Evolutionary conservation across 169 alveolate genomes (phyloP).

Genomic region (Plasmodium inui): DNA sequence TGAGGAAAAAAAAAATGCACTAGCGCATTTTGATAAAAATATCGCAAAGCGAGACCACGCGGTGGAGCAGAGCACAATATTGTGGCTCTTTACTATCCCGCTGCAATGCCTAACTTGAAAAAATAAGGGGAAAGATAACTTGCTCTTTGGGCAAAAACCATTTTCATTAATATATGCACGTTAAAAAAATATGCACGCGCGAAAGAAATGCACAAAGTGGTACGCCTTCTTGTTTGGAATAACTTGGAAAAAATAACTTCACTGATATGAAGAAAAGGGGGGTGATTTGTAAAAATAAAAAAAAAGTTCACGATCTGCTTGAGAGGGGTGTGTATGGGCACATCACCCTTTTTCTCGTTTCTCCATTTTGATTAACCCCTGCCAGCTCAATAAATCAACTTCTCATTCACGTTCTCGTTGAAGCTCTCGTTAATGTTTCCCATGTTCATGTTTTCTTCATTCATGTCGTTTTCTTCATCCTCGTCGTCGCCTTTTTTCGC

Average conservation of each 20-base stretch:
- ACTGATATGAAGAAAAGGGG: not conserved
- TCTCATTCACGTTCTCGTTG: constrained; percentile 68
- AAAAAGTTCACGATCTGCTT: not conserved
- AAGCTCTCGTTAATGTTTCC: constrained; percentile 65
- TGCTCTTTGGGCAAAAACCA: not conserved
- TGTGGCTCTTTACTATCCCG: not conserved
- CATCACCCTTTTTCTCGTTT: not conserved
- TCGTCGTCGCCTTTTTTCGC: constrained; percentile 16
- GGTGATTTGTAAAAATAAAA: not conserved
- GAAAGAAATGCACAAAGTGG: not conserved
- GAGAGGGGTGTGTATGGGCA: not conserved
- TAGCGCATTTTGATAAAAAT: constrained; percentile 20
- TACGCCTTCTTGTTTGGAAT: not conserved
- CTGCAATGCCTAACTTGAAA: constrained; percentile 3
- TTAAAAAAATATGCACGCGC: not conserved
- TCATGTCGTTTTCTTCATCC: constrained; percentile 25
- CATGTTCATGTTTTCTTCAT: constrained; percentile 52
- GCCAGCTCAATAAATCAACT: constrained; percentile 27
- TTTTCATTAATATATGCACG: not conserved
- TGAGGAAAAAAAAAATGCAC: constrained; percentile 41
- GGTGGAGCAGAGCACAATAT: not conserved
- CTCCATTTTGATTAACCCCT: not conserved
- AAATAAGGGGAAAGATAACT: not conserved
- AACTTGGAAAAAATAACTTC: constrained; percentile 8
- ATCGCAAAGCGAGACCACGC: not conserved